Conservation (phyloP, 2,329 filamentous ascomycete species). For the Fonsecaea nubica region DNA sequence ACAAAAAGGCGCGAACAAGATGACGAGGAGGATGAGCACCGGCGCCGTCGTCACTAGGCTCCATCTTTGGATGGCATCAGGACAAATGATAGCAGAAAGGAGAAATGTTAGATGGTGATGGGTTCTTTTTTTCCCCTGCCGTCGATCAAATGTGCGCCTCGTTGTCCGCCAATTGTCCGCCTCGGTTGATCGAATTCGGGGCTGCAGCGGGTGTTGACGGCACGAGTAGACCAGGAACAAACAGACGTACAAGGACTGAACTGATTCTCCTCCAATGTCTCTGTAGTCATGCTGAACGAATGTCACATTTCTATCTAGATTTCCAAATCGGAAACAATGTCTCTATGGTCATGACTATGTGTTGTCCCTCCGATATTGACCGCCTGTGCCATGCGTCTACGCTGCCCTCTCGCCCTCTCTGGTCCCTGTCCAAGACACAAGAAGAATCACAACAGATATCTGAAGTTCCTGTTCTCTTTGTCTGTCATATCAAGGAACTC, state of each 20-base stretch:
- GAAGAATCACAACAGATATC: slow-evolving; percentile 28
- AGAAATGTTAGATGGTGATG: neutral
- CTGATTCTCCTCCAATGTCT: neutral
- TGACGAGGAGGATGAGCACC: too few species aligned
- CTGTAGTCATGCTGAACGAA: neutral
- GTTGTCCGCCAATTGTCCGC: neutral
- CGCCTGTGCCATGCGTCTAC: neutral
- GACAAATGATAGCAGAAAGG: neutral
- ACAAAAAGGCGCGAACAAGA: neutral
- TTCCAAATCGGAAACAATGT: neutral
- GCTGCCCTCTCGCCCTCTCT: neutral
- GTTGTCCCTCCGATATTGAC: neutral
- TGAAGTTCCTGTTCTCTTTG: slow-evolving; percentile 42
- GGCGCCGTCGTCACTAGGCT: neutral
- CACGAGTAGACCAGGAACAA: too few species aligned
- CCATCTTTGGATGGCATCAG: neutral
- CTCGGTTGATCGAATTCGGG: neutral
- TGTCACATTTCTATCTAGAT: neutral
- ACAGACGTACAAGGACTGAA: too few species aligned
- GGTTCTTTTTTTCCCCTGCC: neutral
- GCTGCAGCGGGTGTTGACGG: too few species aligned
- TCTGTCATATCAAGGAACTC: slow-evolving; percentile 46
- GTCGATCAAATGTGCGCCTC: neutral
- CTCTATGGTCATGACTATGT: neutral
- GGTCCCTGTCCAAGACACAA: neutral